Percentiles rank a stretch among this genome's conserved stretches.
Conservation (phyloP, 208 protist species). For the Trypanosoma congolense region DNA sequence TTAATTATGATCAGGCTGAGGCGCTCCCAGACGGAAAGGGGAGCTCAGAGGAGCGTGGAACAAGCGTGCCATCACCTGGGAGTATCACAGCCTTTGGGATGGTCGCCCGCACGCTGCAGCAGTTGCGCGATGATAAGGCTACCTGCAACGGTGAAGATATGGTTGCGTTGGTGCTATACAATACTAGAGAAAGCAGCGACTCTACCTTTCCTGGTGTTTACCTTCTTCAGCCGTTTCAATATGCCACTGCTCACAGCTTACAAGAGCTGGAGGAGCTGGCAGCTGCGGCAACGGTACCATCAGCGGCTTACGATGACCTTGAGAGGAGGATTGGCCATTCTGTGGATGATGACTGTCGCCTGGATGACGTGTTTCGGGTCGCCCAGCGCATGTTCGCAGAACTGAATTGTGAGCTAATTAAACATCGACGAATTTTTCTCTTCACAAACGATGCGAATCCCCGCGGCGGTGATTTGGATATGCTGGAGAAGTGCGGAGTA, state of each 20-base stretch:
- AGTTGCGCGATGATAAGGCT: constrained; percentile 61
- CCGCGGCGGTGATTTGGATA: constrained; percentile 24
- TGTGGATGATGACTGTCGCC: constrained; percentile 1
- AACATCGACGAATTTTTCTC: constrained; percentile 66
- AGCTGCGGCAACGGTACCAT: constrained; percentile 30
- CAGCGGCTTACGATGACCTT: constrained; percentile 26
- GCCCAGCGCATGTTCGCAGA: constrained; percentile 63
- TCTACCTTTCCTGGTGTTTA: constrained; percentile 58
- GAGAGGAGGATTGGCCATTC: constrained; percentile 17
- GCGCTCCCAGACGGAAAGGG: background rate
- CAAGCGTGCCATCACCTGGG: background rate
- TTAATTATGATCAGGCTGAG: background rate
- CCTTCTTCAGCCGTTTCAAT: constrained; percentile 42
- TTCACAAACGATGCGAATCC: constrained; percentile 85
- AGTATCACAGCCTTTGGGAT: constrained; percentile 31
- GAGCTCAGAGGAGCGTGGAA: constrained; percentile 7
- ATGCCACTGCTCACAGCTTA: constrained; percentile 27
- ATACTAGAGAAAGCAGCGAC: constrained; percentile 35
- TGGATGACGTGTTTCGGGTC: constrained; percentile 67
- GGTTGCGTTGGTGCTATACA: constrained; percentile 72
- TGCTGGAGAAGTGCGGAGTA: constrained; percentile 35
- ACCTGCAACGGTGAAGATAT: constrained; percentile 49
- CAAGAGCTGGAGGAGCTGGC: constrained; percentile 56
- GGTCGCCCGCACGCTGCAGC: constrained; percentile 42
- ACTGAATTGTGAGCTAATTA: constrained; percentile 19